These are phyloP conservation scores for Botrytis fragariae DNA, from an alignment of 2,329 filamentous ascomycete species.

Conservation along the genomic window DNA sequence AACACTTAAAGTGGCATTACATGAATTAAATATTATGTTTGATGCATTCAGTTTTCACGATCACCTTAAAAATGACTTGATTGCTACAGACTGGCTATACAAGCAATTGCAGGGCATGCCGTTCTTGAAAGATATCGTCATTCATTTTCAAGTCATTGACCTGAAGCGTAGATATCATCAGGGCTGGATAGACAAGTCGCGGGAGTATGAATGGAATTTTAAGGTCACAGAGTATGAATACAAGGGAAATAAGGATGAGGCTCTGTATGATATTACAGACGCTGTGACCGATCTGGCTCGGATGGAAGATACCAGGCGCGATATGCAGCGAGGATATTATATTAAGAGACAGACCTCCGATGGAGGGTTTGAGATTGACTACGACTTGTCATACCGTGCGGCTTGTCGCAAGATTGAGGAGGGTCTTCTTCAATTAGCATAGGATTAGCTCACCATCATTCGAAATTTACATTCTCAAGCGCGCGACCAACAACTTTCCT, in stretches of 20 bases:
- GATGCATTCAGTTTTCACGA: fast-evolving
- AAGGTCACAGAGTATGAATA: background rate
- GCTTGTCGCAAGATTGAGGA: background rate
- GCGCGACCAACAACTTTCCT: background rate
- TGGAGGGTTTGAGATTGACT: background rate
- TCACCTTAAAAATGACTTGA: fast-evolving
- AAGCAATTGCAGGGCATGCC: background rate
- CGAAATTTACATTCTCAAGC: background rate
- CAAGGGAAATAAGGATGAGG: background rate
- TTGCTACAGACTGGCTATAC: background rate
- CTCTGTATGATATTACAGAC: fast-evolving
- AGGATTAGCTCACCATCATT: background rate
- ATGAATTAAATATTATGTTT: background rate
- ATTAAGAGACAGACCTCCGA: background rate
- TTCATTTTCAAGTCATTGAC: background rate
- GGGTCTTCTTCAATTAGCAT: background rate
- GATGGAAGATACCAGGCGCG: fast-evolving
- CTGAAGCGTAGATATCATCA: background rate
- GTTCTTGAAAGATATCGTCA: background rate
- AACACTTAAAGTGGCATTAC: background rate
- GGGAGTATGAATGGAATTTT: background rate
- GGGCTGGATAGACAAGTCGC: background rate
- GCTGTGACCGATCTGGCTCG: background rate
- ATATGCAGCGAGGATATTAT: background rate
- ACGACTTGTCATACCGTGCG: background rate